phyloP scores from a whole-genome alignment of 176 grass and related monocot genomes.

The Carex littledalei region DNA sequence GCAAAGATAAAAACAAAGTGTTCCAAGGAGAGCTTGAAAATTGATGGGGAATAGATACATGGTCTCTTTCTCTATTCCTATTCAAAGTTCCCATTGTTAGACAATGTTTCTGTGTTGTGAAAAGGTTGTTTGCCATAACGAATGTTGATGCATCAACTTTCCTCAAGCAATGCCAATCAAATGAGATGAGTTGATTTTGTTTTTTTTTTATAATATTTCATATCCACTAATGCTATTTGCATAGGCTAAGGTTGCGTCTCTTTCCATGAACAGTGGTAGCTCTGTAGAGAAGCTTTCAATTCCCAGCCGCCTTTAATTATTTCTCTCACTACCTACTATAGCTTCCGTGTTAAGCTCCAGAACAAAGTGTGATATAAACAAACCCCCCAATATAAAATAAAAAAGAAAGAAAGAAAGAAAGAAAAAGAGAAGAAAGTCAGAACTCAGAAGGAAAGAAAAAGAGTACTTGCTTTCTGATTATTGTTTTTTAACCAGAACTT shows the following conservation, averaged over 20 bases:
- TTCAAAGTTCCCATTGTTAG: neutral
- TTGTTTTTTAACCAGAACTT: constrained; percentile 14
- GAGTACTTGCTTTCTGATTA: constrained; percentile 18
- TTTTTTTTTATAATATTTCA: neutral
- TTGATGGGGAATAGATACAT: constrained; percentile 15
- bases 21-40: constrained; percentile 17
- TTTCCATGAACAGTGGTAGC: constrained; percentile 30
- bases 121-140: constrained; percentile 9
- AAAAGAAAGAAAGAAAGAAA: neutral
- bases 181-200: constrained; percentile 19
- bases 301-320: constrained; percentile 20
- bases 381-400: neutral
- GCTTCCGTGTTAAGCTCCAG: constrained; percentile 27
- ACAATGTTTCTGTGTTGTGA: constrained; percentile 2
- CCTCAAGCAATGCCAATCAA: constrained; percentile 26
- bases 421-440: neutral
- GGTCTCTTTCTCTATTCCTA: constrained; percentile 6
- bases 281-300: constrained; percentile 2
- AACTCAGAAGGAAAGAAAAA: constrained; percentile 20
- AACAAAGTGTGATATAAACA: neutral
- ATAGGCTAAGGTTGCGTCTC: constrained; percentile 60
- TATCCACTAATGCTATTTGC: constrained; percentile 12
- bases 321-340: neutral
- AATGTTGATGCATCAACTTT: constrained; percentile 30
- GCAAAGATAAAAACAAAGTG: constrained; percentile 11